Evolutionary conservation across 2,329 filamentous ascomycete species (phyloP).

Genomic region (Claviceps sorghi): DNA sequence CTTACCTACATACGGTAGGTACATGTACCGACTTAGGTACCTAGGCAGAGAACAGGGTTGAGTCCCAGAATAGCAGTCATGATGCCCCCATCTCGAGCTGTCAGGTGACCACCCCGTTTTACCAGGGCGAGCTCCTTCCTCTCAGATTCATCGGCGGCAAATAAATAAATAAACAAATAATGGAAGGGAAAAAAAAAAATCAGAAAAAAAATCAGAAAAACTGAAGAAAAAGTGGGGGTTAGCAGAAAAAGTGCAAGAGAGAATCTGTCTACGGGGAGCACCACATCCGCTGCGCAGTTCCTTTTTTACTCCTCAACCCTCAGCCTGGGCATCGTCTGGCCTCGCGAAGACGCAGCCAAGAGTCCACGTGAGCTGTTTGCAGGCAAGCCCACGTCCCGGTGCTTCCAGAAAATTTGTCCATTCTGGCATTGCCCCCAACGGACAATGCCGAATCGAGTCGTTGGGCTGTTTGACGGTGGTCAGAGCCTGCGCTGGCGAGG

Average conservation of each 20-base stretch:
- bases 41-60: background rate
- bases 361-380: background rate
- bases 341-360: too few relatives aligned
- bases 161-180: too few relatives aligned
- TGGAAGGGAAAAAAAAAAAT: too few relatives aligned
- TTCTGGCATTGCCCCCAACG: background rate
- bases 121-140: background rate
- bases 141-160: too few relatives aligned
- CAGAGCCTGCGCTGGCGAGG: too few relatives aligned
- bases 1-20: too few relatives aligned
- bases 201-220: background rate
- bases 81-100: constrained; percentile 1
- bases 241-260: background rate
- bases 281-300: background rate
- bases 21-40: too few relatives aligned
- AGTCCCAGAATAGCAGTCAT: background rate
- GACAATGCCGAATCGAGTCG: background rate
- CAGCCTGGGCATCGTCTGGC: background rate
- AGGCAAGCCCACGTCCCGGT: background rate
- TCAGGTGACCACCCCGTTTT: constrained; percentile 1
- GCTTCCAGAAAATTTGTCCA: background rate
- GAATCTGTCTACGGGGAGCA: background rate
- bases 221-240: background rate
- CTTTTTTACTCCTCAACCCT: background rate
- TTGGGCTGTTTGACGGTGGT: too few relatives aligned